phyloP scores from a whole-genome alignment of 768 basidiomycete genomes.

The Pleurotus pulmonarius region DNA sequence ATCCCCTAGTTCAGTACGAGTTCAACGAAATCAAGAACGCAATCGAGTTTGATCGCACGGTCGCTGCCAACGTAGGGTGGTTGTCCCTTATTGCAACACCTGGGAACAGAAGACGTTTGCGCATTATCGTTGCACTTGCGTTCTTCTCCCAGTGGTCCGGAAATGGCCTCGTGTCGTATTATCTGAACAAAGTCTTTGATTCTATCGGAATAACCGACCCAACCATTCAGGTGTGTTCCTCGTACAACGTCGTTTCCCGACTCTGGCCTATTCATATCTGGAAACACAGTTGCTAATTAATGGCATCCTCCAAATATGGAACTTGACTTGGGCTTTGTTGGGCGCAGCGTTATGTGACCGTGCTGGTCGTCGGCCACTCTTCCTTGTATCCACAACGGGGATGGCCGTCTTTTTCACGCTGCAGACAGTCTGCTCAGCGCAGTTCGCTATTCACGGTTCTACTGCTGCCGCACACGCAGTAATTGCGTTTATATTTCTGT shows the following conservation, averaged over 20 bases:
- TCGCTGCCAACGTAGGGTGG: slow-evolving; percentile 41
- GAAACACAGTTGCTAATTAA: too few species aligned
- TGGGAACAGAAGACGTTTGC: slow-evolving; percentile 52
- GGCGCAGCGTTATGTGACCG: too few species aligned
- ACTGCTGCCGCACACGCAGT: slow-evolving; percentile 41
- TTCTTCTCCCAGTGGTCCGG: slow-evolving; percentile 48
- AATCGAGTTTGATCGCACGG: slow-evolving; percentile 37
- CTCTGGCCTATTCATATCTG: neutral
- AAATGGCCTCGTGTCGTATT: too few species aligned
- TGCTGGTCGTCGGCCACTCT: too few species aligned
- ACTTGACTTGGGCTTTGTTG: too few species aligned
- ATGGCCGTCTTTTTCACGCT: too few species aligned
- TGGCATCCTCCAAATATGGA: too few species aligned
- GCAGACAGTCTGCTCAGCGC: slow-evolving; percentile 30
- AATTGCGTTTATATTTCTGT: slow-evolving; percentile 50
- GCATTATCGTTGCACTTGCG: slow-evolving; percentile 53
- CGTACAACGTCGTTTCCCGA: slow-evolving; percentile 9
- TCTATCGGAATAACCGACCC: too few species aligned
- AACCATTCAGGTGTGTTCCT: neutral
- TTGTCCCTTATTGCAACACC: slow-evolving; percentile 37
- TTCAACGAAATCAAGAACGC: slow-evolving; percentile 13
- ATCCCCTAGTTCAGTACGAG: slow-evolving; percentile 57
- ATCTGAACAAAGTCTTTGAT: too few species aligned
- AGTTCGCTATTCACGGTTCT: slow-evolving; percentile 28
- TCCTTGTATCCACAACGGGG: too few species aligned